Evolutionary conservation across 257 asterid species (phyloP), one percentile per base, ranked within the genome.

Genomic region (Anisodus tanguticus): DNA sequence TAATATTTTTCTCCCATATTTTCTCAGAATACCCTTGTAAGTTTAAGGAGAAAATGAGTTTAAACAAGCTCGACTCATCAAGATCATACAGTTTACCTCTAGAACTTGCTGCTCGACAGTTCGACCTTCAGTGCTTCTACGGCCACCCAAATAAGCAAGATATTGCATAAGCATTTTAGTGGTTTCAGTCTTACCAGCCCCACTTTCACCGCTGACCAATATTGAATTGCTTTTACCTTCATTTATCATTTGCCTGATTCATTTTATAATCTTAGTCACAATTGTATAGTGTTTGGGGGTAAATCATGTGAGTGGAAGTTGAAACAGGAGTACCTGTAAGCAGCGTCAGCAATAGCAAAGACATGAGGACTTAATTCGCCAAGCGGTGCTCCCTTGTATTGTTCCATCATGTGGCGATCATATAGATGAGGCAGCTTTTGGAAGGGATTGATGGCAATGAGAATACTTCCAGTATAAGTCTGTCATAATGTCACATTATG

Each of bases 401-500:
- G 85, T 62, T 82, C 88, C 85, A 85, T 85, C 88, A 85, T 85
- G 53, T 82, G 88, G 60, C 58, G 55, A 71, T 81, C 57, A 43
- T 85, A 85, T 35, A 85, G 43, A 74, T 85, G 85, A 12, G 88
- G 85, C 10, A 85, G 37, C 70, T 68, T 85, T 85, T 85, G 88
- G 79, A 85, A 85, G 37, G 85, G 88, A 59, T 85, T 85, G 31
- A 85, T 76, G 39, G 88, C 88, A n/a, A 82, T 82, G 55, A 85
- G 82, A 72, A 85, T 85, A 57, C 85, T 85, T 60, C 88, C 88
- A 5, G 88, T 85, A 85, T 85, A 85, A 3, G 88, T 85, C 88
- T 85, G 85, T 57, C 67, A 16, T 35, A n/a, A 63, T 43, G 60
- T 64, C 67, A 82, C 15, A 69, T 53, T 37, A 82, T 37, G 17